Evolutionary conservation across 768 basidiomycete species (phyloP), one percentile per base, ranked within the genome.

Genomic region (Rhodocollybia butyracea): DNA sequence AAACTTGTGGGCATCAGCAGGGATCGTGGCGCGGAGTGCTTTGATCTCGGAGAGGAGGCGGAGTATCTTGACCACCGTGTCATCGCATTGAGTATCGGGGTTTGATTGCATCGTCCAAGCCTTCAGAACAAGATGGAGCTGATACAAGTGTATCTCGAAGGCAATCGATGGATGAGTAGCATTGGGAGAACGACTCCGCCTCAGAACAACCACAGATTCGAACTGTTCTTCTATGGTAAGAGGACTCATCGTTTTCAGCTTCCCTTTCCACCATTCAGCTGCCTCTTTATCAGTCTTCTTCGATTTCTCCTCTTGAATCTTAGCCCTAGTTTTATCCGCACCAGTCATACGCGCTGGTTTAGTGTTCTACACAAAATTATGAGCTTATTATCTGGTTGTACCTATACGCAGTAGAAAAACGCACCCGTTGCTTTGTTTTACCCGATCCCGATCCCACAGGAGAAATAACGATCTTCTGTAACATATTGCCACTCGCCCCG

Each of bases 391-490:
- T 57, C 55, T 51, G 61, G 58, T 19, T 17, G n/a, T 24, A 21
- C 50, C 21, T 21, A 41, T 40, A 24, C 10, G 11, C 12, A 11
- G 21, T 4, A 10, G 30, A 34, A 21, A n/a, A 59, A 50, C 46
- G 54, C 58, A 31, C 57, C 51, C 19, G 55, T 51, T 26, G 41
- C 55, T 43, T 57, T n/a, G n/a, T n/a, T n/a, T n/a, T n/a, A n/a
- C n/a, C n/a, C n/a, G n/a, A n/a, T n/a, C n/a, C n/a, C 21, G 61
- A 61, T 11, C 74, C 66, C 8, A 74, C 76, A 1, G 75, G 60
- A 0, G 74, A 70, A 55, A 89, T 87, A n/a, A 76, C 70, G 30
- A 83, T 76, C 50, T 76, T 77, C 61, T 80, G 72, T 26, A 89
- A 67, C 6, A 66, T 66, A 1, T 70, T 73, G 1, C 87, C 88